phyloP scores from a whole-genome alignment of 345 rosid genomes.

The Melaleuca quinquenervia region DNA sequence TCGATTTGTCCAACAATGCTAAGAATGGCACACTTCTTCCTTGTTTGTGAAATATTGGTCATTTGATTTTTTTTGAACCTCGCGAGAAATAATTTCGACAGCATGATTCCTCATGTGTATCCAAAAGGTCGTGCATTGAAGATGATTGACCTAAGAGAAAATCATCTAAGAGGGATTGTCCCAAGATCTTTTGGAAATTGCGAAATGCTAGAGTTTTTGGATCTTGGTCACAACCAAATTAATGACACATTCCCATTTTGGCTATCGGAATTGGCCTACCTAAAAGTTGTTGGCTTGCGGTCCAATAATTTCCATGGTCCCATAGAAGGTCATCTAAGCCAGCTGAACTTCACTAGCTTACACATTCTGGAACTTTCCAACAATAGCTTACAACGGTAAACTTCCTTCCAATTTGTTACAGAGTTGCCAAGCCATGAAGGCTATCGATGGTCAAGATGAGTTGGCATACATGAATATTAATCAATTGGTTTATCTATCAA shows the following conservation, averaged over 20 bases:
- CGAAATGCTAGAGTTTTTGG: not conserved
- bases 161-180: not conserved
- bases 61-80: not conserved
- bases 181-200: not conserved
- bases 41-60: not conserved
- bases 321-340: not conserved
- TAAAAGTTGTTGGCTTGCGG: not conserved
- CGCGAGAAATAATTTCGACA: not conserved
- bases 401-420: not conserved
- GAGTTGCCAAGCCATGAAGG: not conserved
- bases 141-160: not conserved
- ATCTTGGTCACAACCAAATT: not conserved
- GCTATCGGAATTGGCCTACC: not conserved
- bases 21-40: not conserved
- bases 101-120: not conserved
- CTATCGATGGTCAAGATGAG: not conserved
- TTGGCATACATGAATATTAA: not conserved
- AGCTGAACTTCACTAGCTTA: not conserved
- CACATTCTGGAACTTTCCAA: not conserved
- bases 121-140: not conserved
- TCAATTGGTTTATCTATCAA: accelerated
- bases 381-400: not conserved
- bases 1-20: not conserved
- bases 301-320: not conserved
- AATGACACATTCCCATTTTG: not conserved